Conservation (phyloP, 768 basidiomycete genomes). For the Tricholoma matsutake region DNA sequence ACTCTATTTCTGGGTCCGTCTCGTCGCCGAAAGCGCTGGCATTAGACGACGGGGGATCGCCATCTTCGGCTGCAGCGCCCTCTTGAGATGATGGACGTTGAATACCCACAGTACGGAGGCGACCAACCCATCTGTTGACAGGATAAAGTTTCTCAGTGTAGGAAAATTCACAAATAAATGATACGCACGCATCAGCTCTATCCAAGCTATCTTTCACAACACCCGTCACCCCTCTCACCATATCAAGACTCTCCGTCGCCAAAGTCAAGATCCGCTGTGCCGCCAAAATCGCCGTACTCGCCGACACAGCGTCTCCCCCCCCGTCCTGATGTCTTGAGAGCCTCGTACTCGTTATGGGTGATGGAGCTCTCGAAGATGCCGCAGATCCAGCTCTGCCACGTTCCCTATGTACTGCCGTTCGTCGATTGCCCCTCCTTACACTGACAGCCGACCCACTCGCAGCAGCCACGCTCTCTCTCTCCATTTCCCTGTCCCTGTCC, state of each 20-base stretch:
- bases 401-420: constrained; percentile 38
- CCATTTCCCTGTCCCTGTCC: constrained; percentile 16
- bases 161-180: constrained; percentile 4
- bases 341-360: constrained; percentile 16
- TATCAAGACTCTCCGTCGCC: constrained; percentile 89
- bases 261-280: constrained; percentile 80
- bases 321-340: constrained; percentile 18
- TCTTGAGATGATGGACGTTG: constrained; percentile 23
- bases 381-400: constrained; percentile 28
- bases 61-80: not conserved
- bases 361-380: constrained; percentile 27
- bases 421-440: constrained; percentile 28
- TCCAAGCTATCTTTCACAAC: constrained; percentile 88
- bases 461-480: constrained; percentile 29
- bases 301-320: constrained; percentile 27
- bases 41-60: not conserved
- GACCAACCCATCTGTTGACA: constrained; percentile 71
- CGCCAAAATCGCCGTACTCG: constrained; percentile 63
- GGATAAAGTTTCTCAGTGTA: not conserved
- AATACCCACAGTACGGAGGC: constrained; percentile 73
- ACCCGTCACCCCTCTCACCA: constrained; percentile 85
- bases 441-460: constrained; percentile 29
- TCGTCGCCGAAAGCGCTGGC: not conserved
- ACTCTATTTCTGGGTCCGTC: constrained; percentile 10
- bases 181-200: constrained; percentile 75